Percentiles rank a stretch among this genome's conserved stretches.
phyloP scores from a whole-genome alignment of 179 eudicot species.

The Beta macrorhiza region DNA sequence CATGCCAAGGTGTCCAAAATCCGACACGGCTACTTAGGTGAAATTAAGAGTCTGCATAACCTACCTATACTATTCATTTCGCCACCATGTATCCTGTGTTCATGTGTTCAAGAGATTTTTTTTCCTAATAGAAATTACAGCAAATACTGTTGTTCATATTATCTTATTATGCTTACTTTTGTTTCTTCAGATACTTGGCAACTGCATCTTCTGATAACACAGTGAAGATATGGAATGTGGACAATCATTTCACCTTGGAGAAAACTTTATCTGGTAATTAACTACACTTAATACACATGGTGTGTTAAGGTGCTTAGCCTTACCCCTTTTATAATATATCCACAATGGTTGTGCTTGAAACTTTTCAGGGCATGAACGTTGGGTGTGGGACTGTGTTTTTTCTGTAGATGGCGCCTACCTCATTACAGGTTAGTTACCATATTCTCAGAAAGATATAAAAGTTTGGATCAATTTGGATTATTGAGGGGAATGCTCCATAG shows the following conservation, averaged over 20 bases:
- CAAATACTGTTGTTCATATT: neutral
- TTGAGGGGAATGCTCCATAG: neutral
- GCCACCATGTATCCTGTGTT: neutral
- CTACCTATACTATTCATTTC: neutral
- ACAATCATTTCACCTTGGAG: slow-evolving; percentile 72
- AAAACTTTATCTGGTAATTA: slow-evolving; percentile 69
- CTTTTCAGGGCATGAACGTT: slow-evolving; percentile 80
- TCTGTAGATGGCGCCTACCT: slow-evolving; percentile 98
- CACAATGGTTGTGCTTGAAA: slow-evolving; percentile 3
- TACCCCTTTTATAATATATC: neutral
- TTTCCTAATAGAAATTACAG: neutral
- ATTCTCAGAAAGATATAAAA: neutral
- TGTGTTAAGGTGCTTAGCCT: slow-evolving; percentile 9
- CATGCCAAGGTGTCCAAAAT: too few species aligned
- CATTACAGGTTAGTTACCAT: slow-evolving; percentile 62
- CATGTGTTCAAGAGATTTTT: neutral
- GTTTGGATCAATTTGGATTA: neutral
- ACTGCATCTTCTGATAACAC: slow-evolving; percentile 94
- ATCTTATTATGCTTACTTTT: neutral
- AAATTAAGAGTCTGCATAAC: too few species aligned
- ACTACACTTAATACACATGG: neutral
- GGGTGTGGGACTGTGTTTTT: slow-evolving; percentile 99
- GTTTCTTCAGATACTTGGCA: slow-evolving; percentile 70
- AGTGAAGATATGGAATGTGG: slow-evolving; percentile 94
- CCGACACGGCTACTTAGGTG: too few species aligned